Percentiles rank a stretch among this genome's conserved stretches.
Conservation (phyloP, 2,329 filamentous ascomycete genomes). For the Fusarium chuoi region DNA sequence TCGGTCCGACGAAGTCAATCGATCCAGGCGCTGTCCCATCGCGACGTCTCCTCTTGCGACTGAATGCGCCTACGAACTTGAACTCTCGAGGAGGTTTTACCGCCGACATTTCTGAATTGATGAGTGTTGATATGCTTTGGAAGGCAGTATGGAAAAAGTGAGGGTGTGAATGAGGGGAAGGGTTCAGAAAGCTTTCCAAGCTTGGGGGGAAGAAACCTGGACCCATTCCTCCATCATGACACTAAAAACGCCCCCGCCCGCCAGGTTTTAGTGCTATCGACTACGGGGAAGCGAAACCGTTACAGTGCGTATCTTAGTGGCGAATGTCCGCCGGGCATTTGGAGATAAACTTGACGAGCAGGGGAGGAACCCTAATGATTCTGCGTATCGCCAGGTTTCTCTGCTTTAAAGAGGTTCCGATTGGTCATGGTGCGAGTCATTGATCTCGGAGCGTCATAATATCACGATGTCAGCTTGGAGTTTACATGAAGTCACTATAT, state of each 20-base stretch:
- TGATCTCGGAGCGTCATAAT: neutral
- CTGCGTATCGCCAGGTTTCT: neutral
- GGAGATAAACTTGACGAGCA: neutral
- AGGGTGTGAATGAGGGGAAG: neutral
- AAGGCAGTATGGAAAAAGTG: neutral
- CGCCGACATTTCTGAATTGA: neutral
- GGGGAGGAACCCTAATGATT: neutral
- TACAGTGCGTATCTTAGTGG: neutral
- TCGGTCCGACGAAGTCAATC: neutral
- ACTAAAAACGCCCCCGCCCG: neutral
- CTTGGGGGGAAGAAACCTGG: neutral
- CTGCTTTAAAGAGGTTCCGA: fast-evolving
- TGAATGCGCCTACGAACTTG: neutral
- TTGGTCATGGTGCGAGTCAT: neutral
- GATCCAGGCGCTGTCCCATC: neutral
- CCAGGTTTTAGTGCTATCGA: neutral
- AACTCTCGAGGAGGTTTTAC: neutral
- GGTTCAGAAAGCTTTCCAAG: neutral
- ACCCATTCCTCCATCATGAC: neutral
- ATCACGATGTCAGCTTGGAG: neutral
- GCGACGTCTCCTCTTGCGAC: neutral
- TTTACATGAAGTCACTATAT: neutral
- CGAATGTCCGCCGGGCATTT: neutral
- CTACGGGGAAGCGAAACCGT: neutral
- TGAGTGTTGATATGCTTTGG: neutral